These are phyloP conservation scores for Pichia phayaonensis DNA, from an alignment of 805 yeast species.

Conservation along the genomic window DNA sequence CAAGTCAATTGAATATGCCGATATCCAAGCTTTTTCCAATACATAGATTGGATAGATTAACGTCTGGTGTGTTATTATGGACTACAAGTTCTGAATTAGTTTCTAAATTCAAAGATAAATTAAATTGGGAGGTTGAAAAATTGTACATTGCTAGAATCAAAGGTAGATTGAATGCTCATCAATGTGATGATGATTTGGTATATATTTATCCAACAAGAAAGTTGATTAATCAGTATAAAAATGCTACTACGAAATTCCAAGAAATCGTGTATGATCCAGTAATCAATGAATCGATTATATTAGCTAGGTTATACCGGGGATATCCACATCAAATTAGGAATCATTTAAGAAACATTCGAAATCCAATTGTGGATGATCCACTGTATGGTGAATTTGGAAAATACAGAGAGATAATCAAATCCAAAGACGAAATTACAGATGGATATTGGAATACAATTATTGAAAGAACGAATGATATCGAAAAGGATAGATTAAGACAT, in stretches of 20 bases:
- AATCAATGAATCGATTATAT: conserved; percentile 31
- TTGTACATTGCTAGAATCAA: conserved; percentile 36
- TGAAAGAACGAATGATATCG: conserved; percentile 10
- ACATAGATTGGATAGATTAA: conserved; percentile 44
- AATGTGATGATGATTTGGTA: conserved; percentile 32
- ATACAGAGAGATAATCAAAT: conserved; percentile 6
- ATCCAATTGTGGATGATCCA: conserved; percentile 28
- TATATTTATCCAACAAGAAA: conserved; percentile 21
- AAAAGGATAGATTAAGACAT: conserved; percentile 14
- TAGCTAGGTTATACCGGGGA: conserved; percentile 41
- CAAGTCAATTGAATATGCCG: conserved; percentile 19
- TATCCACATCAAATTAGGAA: conserved; percentile 49
- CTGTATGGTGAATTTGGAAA: conserved; percentile 19
- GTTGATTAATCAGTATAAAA: conserved; percentile 12
- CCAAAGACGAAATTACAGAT: conserved; percentile 3
- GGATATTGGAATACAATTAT: conserved; percentile 9
- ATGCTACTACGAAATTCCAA: conserved; percentile 18
- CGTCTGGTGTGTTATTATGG: conserved; percentile 43
- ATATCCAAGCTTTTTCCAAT: conserved; percentile 26
- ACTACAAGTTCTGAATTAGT: conserved; percentile 30
- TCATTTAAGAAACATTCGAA: conserved; percentile 40
- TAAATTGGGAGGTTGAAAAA: conserved; percentile 21
- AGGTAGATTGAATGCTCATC: conserved; percentile 32
- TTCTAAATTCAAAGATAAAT: conserved; percentile 16
- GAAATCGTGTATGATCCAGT: conserved; percentile 21